Evolutionary conservation across 169 alveolate genomes (phyloP).

Genomic region (Cryptosporidium sp.): DNA sequence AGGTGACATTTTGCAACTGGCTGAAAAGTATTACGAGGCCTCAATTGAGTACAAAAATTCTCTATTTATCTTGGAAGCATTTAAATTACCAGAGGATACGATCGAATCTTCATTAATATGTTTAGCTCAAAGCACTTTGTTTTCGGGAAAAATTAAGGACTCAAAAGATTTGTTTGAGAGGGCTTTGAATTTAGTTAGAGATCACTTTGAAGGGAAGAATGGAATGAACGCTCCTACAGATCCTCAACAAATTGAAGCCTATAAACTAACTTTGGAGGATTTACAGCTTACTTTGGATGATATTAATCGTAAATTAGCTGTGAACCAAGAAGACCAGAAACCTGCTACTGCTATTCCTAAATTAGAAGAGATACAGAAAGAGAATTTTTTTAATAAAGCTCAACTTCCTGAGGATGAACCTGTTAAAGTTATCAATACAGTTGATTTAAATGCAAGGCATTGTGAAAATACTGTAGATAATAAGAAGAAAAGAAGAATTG

Average conservation of each 20-base stretch:
- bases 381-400: constrained; percentile 41
- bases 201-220: constrained; percentile 51
- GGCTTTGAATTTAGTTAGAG: constrained; percentile 12
- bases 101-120: constrained; percentile 62
- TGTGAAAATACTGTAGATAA: constrained; percentile 52
- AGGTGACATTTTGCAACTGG: constrained; percentile 63
- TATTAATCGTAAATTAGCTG: constrained; percentile 41
- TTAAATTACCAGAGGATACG: constrained; percentile 33
- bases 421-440: constrained; percentile 57
- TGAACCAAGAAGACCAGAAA: constrained; percentile 39
- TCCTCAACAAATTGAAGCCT: constrained; percentile 37
- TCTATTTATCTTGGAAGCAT: constrained; percentile 42
- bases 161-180: constrained; percentile 52
- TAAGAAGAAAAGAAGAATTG: constrained; percentile 66
- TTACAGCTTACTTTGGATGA: constrained; percentile 70
- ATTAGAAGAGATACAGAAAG: constrained; percentile 53
- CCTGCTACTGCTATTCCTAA: constrained; percentile 68
- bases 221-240: constrained; percentile 50
- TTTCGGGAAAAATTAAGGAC: constrained; percentile 49
- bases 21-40: constrained; percentile 65
- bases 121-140: constrained; percentile 70
- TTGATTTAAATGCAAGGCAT: not conserved
- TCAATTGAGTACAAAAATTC: constrained; percentile 54
- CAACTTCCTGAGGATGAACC: constrained; percentile 53
- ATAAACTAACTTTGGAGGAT: constrained; percentile 62